Base-by-base conservation (phyloP, 352 stramenopile species). In the Phytophthora vignae region DNA sequence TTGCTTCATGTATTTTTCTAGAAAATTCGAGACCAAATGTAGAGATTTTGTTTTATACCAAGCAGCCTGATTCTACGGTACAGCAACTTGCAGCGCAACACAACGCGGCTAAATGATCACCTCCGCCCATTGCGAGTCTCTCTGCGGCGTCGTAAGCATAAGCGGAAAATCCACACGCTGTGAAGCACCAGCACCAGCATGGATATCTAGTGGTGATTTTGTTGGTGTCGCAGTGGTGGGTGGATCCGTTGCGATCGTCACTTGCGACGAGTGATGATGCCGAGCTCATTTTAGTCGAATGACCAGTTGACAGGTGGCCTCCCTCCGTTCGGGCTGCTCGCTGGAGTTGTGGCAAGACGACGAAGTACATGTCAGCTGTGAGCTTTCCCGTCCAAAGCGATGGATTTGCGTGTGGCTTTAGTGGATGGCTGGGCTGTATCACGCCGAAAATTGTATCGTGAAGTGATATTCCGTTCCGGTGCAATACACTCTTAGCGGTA, bases 11-110 rank as follows among this genome's bases (percentile, higher is more conserved):
- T 11, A 48, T 48, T 60, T 54, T 61, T 68, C 61, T 68, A 60
- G 52, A 68, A 68, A 68, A 61, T 68, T 68, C 38, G 61, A 62
- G 48, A 40, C 4, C 33, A 42, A 44, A 15, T 44, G 25, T 59
- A 59, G 53, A 57, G 53, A 46, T 59, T 21, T 11, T 22, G 12
- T 7, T 6, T 4, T 19, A 6, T 25, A 19, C 15, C 3, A 48
- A 48, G 40, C 40, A 48, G 40, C 17, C 40, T 48, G 40, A 48
- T 50, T 42, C 4, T 15, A 42, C 11, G 12, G 12, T 40, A 40
- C 33, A 14, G 33, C 33, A 40, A 40, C 9, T 15, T 12, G 10
- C n/a, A n/a, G n/a, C n/a, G 22, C 22, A 25, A 25, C 22, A 25
- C 11, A 42, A 42, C 36, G 36, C 36, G 36, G 36, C 36, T 42